A percentile compares a stretch with the other conserved stretches of the same genome.
phyloP scores from a whole-genome alignment of 495 filamentous ascomycete species.

The Sordaria brevicollis region DNA sequence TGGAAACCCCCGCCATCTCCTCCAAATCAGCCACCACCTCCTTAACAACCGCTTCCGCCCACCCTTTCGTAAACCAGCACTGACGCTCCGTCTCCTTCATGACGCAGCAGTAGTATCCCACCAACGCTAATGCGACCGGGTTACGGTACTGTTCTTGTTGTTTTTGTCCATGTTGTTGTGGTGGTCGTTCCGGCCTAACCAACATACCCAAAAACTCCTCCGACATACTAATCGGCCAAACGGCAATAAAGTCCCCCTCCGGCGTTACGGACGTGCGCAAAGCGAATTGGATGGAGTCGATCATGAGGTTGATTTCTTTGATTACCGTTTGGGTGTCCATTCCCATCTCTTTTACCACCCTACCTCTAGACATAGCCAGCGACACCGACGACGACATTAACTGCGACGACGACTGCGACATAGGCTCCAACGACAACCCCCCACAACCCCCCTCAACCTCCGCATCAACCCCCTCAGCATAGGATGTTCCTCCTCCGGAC shows the following conservation, averaged over 20 bases:
- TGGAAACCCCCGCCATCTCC: background rate
- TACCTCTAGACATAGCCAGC: too few relatives aligned
- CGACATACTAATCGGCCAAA: constrained; percentile 16
- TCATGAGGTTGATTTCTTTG: constrained; percentile 3
- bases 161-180: background rate
- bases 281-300: constrained; percentile 1
- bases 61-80: constrained; percentile 20
- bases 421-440: too few relatives aligned
- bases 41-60: constrained; percentile 9
- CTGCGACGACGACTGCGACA: too few relatives aligned
- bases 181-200: background rate
- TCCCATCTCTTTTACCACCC: too few relatives aligned
- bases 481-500: background rate
- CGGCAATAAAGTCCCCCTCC: constrained; percentile 13
- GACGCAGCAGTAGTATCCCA: constrained; percentile 18
- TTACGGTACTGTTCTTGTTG: constrained; percentile 4
- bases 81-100: constrained; percentile 11
- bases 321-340: background rate
- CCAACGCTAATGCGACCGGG: constrained; percentile 13
- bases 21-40: constrained; percentile 3
- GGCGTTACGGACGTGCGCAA: background rate
- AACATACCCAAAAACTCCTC: constrained; percentile 11
- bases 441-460: too few relatives aligned
- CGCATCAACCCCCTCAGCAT: too few relatives aligned
- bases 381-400: too few relatives aligned